A percentile compares a stretch with the other conserved stretches of the same genome.
phyloP scores from a whole-genome alignment of 495 filamentous ascomycete species.

The Tuber magnatum region DNA sequence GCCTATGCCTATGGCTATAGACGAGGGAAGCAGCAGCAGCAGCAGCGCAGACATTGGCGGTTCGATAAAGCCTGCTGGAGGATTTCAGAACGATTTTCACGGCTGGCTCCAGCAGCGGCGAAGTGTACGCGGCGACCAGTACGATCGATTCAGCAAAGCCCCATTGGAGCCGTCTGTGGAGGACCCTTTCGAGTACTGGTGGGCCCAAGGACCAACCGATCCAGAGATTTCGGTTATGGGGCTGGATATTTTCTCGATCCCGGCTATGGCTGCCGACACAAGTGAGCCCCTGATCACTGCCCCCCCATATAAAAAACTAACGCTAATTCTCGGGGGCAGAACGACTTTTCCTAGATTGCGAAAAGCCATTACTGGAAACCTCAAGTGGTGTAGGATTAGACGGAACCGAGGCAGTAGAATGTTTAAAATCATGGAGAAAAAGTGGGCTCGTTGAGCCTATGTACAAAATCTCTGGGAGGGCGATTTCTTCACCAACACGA shows the following conservation, averaged over 20 bases:
- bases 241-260: background rate
- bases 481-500: conserved; percentile 1
- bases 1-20: background rate
- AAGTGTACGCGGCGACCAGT: background rate
- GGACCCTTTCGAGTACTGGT: conserved; percentile 1
- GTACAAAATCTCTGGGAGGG: background rate
- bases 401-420: conserved; percentile 1
- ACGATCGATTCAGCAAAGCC: background rate
- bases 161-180: background rate
- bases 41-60: background rate
- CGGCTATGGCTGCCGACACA: background rate
- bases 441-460: background rate
- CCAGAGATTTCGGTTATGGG: conserved; percentile 2
- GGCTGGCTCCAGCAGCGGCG: background rate
- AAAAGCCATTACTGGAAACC: background rate
- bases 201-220: background rate
- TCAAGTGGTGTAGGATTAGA: conserved; percentile 1
- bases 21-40: background rate
- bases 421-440: background rate
- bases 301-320: background rate
- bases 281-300: background rate
- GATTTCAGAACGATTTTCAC: background rate
- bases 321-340: background rate
- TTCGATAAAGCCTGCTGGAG: background rate
- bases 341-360: background rate